These are phyloP conservation scores for Alopecurus myosuroides DNA, from an alignment of 176 grass and related monocot genomes.

Conservation along the genomic window DNA sequence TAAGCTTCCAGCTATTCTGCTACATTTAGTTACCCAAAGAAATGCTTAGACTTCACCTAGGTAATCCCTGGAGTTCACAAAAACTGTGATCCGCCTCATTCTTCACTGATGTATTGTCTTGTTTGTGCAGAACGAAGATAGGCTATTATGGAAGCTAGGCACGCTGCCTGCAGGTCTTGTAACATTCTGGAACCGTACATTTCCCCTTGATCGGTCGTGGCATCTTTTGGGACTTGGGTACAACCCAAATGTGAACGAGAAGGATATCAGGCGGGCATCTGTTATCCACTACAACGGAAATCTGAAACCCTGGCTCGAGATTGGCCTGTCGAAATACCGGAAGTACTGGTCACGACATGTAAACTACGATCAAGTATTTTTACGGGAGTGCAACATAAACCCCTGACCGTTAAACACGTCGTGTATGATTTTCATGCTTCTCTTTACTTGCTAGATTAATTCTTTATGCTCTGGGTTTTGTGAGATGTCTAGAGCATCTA, in stretches of 20 bases:
- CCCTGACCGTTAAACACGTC: conserved; percentile 27
- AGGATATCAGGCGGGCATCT: conserved; percentile 50
- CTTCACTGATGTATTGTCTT: neutral
- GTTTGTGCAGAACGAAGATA: conserved; percentile 61
- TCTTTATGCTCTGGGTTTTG: conserved; percentile 53
- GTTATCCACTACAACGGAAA: conserved; percentile 97
- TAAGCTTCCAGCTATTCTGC: neutral
- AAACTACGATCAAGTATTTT: conserved; percentile 53
- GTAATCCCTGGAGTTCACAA: too few species aligned
- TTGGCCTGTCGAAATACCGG: conserved; percentile 66
- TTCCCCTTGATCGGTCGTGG: conserved; percentile 62
- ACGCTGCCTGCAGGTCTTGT: conserved; percentile 81
- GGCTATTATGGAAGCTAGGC: conserved; percentile 82
- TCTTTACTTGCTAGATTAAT: conserved; percentile 28
- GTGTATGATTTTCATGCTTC: neutral
- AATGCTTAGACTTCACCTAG: neutral
- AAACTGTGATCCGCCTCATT: neutral
- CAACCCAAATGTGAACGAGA: conserved; percentile 70
- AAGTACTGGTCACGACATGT: conserved; percentile 76
- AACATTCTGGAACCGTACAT: conserved; percentile 80
- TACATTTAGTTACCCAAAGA: neutral
- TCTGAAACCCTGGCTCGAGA: conserved; percentile 93
- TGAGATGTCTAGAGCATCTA: conserved; percentile 24
- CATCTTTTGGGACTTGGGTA: conserved; percentile 85
- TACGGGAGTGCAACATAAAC: conserved; percentile 80